A percentile compares a stretch with the other conserved stretches of the same genome.
These are phyloP conservation scores for Geotrichum ghanense DNA, from an alignment of 805 yeast genomes.

Conservation along the genomic window DNA sequence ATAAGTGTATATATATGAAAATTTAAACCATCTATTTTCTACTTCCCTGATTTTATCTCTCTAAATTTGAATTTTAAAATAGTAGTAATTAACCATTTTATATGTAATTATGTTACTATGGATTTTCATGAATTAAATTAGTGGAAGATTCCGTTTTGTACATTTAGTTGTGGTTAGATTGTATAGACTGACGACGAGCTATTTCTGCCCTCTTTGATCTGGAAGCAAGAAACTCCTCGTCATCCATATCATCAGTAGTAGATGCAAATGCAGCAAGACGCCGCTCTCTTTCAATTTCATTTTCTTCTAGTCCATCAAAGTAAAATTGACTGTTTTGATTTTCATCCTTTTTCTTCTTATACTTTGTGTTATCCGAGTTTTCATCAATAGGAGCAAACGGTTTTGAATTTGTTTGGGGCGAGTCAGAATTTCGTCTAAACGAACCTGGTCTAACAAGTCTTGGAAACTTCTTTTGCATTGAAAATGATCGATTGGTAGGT, in stretches of 20 bases:
- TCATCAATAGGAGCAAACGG: slow-evolving; percentile 18
- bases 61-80: background rate
- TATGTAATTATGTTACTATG: too few species aligned
- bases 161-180: too few species aligned
- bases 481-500: background rate
- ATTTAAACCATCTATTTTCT: background rate
- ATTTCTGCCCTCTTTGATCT: slow-evolving; percentile 1
- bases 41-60: slow-evolving; percentile 2
- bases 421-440: slow-evolving; percentile 22
- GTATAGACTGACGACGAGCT: background rate
- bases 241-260: slow-evolving; percentile 14
- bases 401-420: slow-evolving; percentile 16
- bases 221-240: slow-evolving; percentile 7
- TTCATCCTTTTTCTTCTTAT: slow-evolving; percentile 8
- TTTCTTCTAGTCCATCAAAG: slow-evolving; percentile 33
- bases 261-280: slow-evolving; percentile 35
- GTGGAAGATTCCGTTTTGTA: too few species aligned
- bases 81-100: slow-evolving; percentile 71
- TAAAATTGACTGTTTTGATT: background rate
- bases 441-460: slow-evolving; percentile 17
- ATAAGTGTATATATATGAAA: background rate
- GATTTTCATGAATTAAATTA: too few species aligned
- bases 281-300: slow-evolving; percentile 54
- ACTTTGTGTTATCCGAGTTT: slow-evolving; percentile 19
- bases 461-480: slow-evolving; percentile 10